Percentiles rank a stretch among this genome's conserved stretches.
phyloP scores from a whole-genome alignment of 2,329 filamentous ascomycete species.

The Penicillium glabrum region DNA sequence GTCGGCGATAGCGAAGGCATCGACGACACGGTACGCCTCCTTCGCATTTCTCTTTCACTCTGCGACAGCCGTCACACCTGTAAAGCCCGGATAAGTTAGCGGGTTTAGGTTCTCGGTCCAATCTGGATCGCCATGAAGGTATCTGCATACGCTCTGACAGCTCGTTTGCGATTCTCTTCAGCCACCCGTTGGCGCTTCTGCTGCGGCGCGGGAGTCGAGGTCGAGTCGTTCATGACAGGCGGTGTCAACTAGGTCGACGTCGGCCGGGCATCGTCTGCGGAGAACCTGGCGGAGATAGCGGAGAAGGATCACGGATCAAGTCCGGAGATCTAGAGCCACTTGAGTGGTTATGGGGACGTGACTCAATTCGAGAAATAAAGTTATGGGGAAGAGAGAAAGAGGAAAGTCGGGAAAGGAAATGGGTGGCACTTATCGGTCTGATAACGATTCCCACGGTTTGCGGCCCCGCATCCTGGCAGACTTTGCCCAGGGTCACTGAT shows the following conservation, averaged over 20 bases:
- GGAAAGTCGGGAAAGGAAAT: slow-evolving; percentile 1
- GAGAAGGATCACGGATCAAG: neutral
- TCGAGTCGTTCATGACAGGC: slow-evolving; percentile 32
- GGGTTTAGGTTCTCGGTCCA: neutral
- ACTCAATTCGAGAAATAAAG: neutral
- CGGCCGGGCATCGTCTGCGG: slow-evolving; percentile 27
- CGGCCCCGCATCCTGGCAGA: slow-evolving; percentile 17
- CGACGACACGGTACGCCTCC: slow-evolving; percentile 56
- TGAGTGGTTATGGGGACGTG: neutral
- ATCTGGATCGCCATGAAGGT: neutral
- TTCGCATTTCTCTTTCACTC: slow-evolving; percentile 59
- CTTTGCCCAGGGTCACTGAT: neutral
- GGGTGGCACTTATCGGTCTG: slow-evolving; percentile 6
- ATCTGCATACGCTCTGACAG: slow-evolving; percentile 39
- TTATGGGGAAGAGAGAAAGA: neutral
- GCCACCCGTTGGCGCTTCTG: slow-evolving; percentile 42
- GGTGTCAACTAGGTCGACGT: slow-evolving; percentile 25
- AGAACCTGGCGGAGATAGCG: slow-evolving; percentile 7
- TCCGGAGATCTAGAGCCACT: neutral
- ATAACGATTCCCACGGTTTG: slow-evolving; percentile 10
- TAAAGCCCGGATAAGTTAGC: slow-evolving; percentile 13
- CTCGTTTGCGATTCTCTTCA: slow-evolving; percentile 43
- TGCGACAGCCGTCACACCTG: slow-evolving; percentile 56
- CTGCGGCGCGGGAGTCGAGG: slow-evolving; percentile 26
- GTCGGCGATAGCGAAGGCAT: slow-evolving; percentile 52